Conservation (phyloP, 768 basidiomycete species). For the Fibroporia radiculosa region DNA sequence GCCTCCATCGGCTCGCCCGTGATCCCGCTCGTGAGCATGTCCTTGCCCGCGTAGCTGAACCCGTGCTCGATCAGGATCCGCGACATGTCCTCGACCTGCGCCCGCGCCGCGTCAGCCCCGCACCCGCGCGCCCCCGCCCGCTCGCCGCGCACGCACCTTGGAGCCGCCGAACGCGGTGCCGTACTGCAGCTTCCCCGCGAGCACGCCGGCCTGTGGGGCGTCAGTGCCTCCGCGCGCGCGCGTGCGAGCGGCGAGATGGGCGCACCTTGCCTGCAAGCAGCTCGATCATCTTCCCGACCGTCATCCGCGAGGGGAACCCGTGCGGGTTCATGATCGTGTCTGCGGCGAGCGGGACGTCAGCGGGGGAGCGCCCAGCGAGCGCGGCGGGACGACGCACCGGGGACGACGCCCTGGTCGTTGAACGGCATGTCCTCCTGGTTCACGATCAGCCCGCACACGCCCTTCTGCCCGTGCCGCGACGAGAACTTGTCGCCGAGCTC, state of each 20-base stretch:
- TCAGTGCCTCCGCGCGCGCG: not conserved
- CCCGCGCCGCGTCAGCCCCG: not conserved
- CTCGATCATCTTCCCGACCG: slow-evolving; percentile 99
- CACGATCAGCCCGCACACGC: slow-evolving; percentile 97
- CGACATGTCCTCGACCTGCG: slow-evolving; percentile 94
- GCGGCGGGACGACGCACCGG: slow-evolving; percentile 42
- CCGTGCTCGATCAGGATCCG: slow-evolving; percentile 91
- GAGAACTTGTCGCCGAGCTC: slow-evolving; percentile 99
- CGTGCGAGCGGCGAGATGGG: not conserved
- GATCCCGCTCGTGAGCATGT: slow-evolving; percentile 97
- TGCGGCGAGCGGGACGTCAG: slow-evolving; percentile 21
- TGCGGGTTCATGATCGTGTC: slow-evolving; percentile 99
- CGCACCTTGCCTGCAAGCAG: slow-evolving; percentile 86
- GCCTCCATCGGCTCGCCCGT: slow-evolving; percentile 95
- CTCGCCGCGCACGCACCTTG: slow-evolving; percentile 60
- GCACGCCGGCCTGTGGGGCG: slow-evolving; percentile 71
- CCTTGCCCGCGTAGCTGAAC: slow-evolving; percentile 98
- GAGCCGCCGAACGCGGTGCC: slow-evolving; percentile 97
- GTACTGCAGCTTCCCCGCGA: slow-evolving; percentile 84
- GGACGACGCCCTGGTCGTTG: slow-evolving; percentile 93
- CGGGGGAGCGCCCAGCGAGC: slow-evolving; percentile 2
- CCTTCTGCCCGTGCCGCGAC: slow-evolving; percentile 96
- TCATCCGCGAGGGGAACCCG: slow-evolving; percentile 99
- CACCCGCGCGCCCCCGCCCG: not conserved
- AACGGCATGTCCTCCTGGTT: slow-evolving; percentile 99